Evolutionary conservation across 495 filamentous ascomycete genomes (phyloP), one percentile per base, ranked within the genome.

Genomic region (Bacidia gigantensis): DNA sequence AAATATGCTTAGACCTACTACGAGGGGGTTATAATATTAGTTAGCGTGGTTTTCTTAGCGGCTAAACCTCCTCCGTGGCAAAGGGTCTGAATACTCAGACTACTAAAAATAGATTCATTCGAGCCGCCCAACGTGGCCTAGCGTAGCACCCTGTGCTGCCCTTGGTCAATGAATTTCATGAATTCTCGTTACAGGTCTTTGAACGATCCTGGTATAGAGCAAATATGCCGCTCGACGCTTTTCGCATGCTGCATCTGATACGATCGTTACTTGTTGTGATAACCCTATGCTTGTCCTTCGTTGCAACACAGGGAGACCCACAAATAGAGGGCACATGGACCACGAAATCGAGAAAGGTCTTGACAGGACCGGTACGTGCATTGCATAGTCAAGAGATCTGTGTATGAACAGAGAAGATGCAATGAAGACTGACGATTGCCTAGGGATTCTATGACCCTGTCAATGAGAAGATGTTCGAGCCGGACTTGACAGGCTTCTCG

Each of bases 391-490:
- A 52, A 12, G 26, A 44, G 2, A 44, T 52, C 61, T 14, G 14
- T 7, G 14, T 7, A 35, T 35, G 29, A 7, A 7, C 29, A 5
- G 5, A 14, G 5, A 14, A 35, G 14, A 14, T 25, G 56, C 24
- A 20, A 45, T 7, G 14, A 7, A 14, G 51, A 56, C 50, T 59
- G 45, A 55, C 9, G 11, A 18, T 29, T 26, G 25, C 56, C 3
- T 25, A 89, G 84, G 76, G 74, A 57, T 88, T 88, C 65, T 88
- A 86, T 57, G 77, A 89, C 61, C 79, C 82, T 18, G 69, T 80
- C 41, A 75, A 79, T 40, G 85, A 87, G 54, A 67, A 67, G 48
- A 72, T 89, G 41, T 73, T 79, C 56, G 85, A 89, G 61, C 85
- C 85, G 1, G 65, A 70, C 18, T 70, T 79, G 54, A 80, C 85